A percentile compares a stretch with the other conserved stretches of the same genome.
Conservation (phyloP, 768 basidiomycete genomes). For the Mycena rosella region DNA sequence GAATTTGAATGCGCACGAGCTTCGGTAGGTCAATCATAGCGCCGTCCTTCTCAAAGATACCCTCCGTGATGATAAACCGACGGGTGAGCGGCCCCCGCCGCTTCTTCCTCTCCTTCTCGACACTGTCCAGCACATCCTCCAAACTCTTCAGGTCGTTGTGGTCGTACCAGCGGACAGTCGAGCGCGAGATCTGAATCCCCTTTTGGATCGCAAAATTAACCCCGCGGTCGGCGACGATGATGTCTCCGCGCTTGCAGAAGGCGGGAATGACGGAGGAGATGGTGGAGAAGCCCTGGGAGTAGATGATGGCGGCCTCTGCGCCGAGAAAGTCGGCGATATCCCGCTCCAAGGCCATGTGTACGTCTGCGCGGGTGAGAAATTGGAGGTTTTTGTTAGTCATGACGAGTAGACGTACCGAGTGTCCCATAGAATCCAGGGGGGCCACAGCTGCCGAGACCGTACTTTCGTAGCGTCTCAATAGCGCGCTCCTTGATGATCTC, state of each 20-base stretch:
- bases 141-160: conserved; percentile 95
- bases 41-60: conserved; percentile 96
- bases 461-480: conserved; percentile 85
- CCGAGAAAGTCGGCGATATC: conserved; percentile 94
- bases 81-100: conserved; percentile 85
- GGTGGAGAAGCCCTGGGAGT: conserved; percentile 94
- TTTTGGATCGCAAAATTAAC: conserved; percentile 97
- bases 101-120: conserved; percentile 92
- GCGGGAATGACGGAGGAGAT: conserved; percentile 96
- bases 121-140: conserved; percentile 85
- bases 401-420: conserved; percentile 65
- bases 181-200: conserved; percentile 93
- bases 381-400: conserved; percentile 18
- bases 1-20: conserved; percentile 68
- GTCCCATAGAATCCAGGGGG: conserved; percentile 98
- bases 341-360: conserved; percentile 90
- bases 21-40: conserved; percentile 93
- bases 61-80: conserved; percentile 96
- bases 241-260: conserved; percentile 97
- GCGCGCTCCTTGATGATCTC: conserved; percentile 90
- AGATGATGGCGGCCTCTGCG: conserved; percentile 90
- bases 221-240: conserved; percentile 98
- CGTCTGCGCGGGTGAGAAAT: conserved; percentile 65
- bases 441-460: conserved; percentile 95
- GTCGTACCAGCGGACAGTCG: conserved; percentile 94